A percentile compares a stretch with the other conserved stretches of the same genome.
Evolutionary conservation across 805 yeast species (phyloP).

Genomic region (Ogataea parapolymorpha): DNA sequence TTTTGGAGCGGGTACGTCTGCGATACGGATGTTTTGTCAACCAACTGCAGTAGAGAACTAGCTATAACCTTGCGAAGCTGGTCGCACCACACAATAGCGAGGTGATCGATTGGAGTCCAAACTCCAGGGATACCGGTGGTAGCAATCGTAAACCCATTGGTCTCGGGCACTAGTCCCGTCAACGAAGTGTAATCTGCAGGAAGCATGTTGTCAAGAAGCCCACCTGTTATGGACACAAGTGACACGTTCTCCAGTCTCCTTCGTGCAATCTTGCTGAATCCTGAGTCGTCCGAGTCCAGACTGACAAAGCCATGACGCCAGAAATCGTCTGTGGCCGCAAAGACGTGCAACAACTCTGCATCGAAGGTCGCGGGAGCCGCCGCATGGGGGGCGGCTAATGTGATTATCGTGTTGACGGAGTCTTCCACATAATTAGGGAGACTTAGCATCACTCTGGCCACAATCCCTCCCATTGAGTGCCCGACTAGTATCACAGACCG

Average conservation of each 20-base stretch:
- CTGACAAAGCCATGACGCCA: slow-evolving; percentile 66
- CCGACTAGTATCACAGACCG: slow-evolving; percentile 75
- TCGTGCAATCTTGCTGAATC: slow-evolving; percentile 35
- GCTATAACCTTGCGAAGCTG: slow-evolving; percentile 71
- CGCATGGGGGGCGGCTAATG: slow-evolving; percentile 88
- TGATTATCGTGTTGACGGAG: slow-evolving; percentile 79
- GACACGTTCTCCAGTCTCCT: slow-evolving; percentile 56
- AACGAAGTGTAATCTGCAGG: slow-evolving; percentile 89
- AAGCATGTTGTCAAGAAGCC: slow-evolving; percentile 67
- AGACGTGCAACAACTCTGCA: slow-evolving; percentile 75
- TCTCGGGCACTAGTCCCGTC: slow-evolving; percentile 64
- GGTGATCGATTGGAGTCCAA: slow-evolving; percentile 93
- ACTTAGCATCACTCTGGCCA: slow-evolving; percentile 79
- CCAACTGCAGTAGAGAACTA: slow-evolving; percentile 53
- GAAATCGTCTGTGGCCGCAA: slow-evolving; percentile 68
- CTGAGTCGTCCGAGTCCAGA: slow-evolving; percentile 8
- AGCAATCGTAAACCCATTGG: slow-evolving; percentile 78
- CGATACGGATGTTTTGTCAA: slow-evolving; percentile 43
- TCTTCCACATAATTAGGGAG: slow-evolving; percentile 68
- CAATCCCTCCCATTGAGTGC: slow-evolving; percentile 98
- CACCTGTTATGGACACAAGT: slow-evolving; percentile 86
- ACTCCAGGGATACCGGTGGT: slow-evolving; percentile 86
- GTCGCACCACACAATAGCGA: slow-evolving; percentile 95
- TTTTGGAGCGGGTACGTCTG: slow-evolving; percentile 51
- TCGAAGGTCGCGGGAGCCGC: slow-evolving; percentile 93